Percentiles rank a stretch among this genome's conserved stretches.
These are phyloP conservation scores for Tuber umbilicatum DNA, from an alignment of 495 filamentous ascomycete genomes.

Conservation along the genomic window DNA sequence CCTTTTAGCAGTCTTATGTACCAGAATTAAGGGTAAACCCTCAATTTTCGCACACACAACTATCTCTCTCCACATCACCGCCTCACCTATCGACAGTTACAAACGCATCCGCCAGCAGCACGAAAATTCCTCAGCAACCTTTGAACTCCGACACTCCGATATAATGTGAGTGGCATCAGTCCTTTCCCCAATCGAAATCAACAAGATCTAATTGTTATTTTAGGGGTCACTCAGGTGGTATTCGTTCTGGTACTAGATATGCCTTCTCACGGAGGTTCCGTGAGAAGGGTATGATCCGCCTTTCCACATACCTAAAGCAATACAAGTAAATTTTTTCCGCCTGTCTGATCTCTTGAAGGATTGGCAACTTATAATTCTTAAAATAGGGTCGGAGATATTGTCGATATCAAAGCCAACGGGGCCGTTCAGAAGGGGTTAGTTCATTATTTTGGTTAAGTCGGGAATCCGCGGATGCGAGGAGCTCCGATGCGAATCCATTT, in stretches of 20 bases:
- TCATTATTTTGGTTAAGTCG: conserved; percentile 25
- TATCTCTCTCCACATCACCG: conserved; percentile 9
- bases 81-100: conserved; percentile 10
- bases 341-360: conserved; percentile 20
- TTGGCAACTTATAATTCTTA: conserved; percentile 31
- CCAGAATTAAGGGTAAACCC: conserved; percentile 8
- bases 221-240: conserved; percentile 97
- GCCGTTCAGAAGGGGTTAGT: conserved; percentile 96
- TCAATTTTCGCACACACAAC: conserved; percentile 30
- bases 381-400: conserved; percentile 86
- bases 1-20: conserved; percentile 20
- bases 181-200: conserved; percentile 31
- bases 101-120: conserved; percentile 33
- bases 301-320: conserved; percentile 83
- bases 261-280: conserved; percentile 91
- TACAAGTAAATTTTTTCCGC: conserved; percentile 61
- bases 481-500: conserved; percentile 23
- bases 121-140: conserved; percentile 36
- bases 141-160: conserved; percentile 22
- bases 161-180: conserved; percentile 22
- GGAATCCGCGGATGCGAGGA: conserved; percentile 37
- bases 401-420: conserved; percentile 94
- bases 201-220: conserved; percentile 32
- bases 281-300: conserved; percentile 80
- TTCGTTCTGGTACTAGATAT: conserved; percentile 92